Percentiles rank a stretch among this genome's conserved stretches.
These are phyloP conservation scores for Pseudocercospora vitis DNA, from an alignment of 2,329 filamentous ascomycete species.

Conservation along the genomic window DNA sequence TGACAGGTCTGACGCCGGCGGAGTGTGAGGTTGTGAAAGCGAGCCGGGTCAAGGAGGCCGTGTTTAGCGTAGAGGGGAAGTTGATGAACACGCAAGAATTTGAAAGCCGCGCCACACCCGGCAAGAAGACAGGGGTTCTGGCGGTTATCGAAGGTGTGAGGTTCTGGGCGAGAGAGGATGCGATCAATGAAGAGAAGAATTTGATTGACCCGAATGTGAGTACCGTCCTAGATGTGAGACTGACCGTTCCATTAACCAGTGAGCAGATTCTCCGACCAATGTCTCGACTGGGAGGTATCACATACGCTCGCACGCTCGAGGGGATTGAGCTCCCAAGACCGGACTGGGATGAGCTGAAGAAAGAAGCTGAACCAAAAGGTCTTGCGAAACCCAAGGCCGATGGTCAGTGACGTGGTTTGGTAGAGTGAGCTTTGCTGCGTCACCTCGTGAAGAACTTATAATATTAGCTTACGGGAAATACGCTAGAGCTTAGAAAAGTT, in stretches of 20 bases:
- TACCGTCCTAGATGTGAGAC: no score
- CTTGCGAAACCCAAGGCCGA: constrained; percentile 52
- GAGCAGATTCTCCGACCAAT: constrained; percentile 72
- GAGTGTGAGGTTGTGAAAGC: constrained; percentile 65
- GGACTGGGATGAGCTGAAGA: constrained; percentile 49
- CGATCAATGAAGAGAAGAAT: constrained; percentile 73
- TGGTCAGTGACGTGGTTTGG: constrained; percentile 39
- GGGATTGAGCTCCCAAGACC: constrained; percentile 69
- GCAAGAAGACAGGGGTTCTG: constrained; percentile 72
- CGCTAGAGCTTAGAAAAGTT: constrained; percentile 7
- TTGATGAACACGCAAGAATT: constrained; percentile 74
- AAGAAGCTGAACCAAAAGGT: constrained; percentile 55
- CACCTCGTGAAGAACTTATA: no score
- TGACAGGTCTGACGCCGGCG: constrained; percentile 72
- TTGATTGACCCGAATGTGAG: constrained; percentile 69
- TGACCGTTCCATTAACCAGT: no score
- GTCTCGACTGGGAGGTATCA: constrained; percentile 79
- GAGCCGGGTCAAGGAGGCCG: constrained; percentile 74
- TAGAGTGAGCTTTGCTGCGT: neutral
- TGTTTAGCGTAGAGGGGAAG: constrained; percentile 80
- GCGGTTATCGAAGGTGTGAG: constrained; percentile 78
- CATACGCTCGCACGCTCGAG: constrained; percentile 71
- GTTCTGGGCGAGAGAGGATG: constrained; percentile 90
- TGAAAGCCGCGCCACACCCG: constrained; percentile 67
- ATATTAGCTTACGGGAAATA: no score